Evolutionary conservation across 2,329 filamentous ascomycete genomes (phyloP).

Genomic region (Fusarium robinianum): DNA sequence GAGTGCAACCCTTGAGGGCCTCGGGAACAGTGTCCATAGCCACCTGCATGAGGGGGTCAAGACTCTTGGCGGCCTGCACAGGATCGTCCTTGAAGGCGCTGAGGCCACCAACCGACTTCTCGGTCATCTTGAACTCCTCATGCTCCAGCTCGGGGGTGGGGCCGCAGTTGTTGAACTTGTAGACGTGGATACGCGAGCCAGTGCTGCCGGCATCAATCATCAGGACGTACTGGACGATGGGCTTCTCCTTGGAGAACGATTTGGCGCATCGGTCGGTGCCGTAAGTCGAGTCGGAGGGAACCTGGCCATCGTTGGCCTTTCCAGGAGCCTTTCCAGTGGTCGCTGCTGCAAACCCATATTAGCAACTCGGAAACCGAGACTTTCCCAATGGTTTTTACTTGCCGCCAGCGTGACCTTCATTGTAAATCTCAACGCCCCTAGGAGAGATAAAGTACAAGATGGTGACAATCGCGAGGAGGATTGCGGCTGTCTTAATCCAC

Average conservation of each 20-base stretch:
- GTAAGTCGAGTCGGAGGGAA: slow-evolving; percentile 63
- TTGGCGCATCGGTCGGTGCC: slow-evolving; percentile 77
- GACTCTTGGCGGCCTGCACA: slow-evolving; percentile 82
- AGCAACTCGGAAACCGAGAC: no score
- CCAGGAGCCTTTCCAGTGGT: no score
- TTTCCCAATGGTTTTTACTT: no score
- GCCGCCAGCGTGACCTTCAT: slow-evolving; percentile 44
- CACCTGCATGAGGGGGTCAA: slow-evolving; percentile 85
- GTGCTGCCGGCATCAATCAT: slow-evolving; percentile 99
- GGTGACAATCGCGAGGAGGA: slow-evolving; percentile 62
- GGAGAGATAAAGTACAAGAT: slow-evolving; percentile 68
- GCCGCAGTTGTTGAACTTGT: slow-evolving; percentile 99
- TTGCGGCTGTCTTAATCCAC: slow-evolving; percentile 67
- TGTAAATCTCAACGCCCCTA: slow-evolving; percentile 58
- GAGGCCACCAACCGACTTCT: slow-evolving; percentile 80
- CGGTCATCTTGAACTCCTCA: slow-evolving; percentile 92
- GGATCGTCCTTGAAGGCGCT: slow-evolving; percentile 88
- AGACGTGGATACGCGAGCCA: slow-evolving; percentile 96
- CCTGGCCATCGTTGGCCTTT: slow-evolving; percentile 51
- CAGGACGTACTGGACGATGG: slow-evolving; percentile 93
- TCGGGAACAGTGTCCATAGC: slow-evolving; percentile 86
- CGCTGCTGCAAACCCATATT: no score
- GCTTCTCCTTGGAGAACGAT: slow-evolving; percentile 85
- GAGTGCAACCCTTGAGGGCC: slow-evolving; percentile 86
- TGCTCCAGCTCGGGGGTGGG: slow-evolving; percentile 90